Conservation (phyloP, 108 stramenopile genomes). For the Nitzschia palea region DNA sequence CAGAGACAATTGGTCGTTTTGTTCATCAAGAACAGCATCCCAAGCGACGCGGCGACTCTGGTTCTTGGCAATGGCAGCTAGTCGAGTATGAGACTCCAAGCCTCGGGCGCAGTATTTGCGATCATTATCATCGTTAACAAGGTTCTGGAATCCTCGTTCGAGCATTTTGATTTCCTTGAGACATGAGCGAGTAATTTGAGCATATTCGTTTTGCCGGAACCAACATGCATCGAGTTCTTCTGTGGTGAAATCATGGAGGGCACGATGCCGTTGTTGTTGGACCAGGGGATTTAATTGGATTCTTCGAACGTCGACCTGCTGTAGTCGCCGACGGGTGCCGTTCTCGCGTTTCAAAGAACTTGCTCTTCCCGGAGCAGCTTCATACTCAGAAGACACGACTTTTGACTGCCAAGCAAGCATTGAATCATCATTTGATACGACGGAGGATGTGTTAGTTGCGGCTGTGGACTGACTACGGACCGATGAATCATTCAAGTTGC, state of each 20-base stretch:
- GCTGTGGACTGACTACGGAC: no score
- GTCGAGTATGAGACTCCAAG: neutral
- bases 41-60: neutral
- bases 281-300: no score
- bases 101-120: neutral
- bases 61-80: neutral
- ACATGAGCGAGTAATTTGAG: neutral
- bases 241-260: neutral
- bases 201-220: neutral
- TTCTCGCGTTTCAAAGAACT: no score
- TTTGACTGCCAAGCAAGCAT: no score
- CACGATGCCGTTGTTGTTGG: no score
- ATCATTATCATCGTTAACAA: neutral
- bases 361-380: no score
- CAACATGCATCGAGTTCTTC: neutral
- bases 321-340: no score
- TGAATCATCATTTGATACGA: no score
- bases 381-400: no score
- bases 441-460: no score
- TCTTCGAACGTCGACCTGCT: no score
- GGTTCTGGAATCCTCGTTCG: neutral
- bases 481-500: no score
- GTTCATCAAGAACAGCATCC: neutral
- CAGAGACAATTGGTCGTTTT: neutral
- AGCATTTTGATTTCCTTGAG: neutral